phyloP scores from a whole-genome alignment of 805 yeast species.

The Saturnispora gosingensis region DNA sequence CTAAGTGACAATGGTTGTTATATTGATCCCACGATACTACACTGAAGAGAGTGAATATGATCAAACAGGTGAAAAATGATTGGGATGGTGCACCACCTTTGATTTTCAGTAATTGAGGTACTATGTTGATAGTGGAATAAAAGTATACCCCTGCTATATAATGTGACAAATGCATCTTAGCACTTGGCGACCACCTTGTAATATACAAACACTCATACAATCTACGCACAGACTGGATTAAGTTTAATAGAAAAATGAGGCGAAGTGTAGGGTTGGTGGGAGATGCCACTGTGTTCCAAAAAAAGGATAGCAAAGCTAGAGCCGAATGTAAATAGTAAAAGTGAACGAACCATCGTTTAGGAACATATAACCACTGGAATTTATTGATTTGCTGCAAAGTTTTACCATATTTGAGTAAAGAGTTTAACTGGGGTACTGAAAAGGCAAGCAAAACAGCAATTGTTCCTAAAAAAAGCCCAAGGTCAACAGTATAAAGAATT shows the following conservation, averaged over 20 bases:
- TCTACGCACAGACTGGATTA: conserved; percentile 50
- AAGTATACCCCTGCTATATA: conserved; percentile 56
- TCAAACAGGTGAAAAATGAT: background rate
- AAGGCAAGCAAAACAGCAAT: conserved; percentile 9
- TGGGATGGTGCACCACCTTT: background rate
- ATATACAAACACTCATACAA: conserved; percentile 44
- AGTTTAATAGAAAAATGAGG: conserved; percentile 14
- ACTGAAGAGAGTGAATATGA: conserved; percentile 21
- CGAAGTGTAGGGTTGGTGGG: background rate
- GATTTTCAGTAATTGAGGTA: conserved; percentile 12
- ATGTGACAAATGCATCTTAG: conserved; percentile 58
- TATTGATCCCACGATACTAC: conserved; percentile 38
- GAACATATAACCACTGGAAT: conserved; percentile 33
- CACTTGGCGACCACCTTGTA: conserved; percentile 34
- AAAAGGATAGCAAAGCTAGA: conserved; percentile 17
- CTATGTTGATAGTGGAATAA: conserved; percentile 41
- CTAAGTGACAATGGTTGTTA: conserved; percentile 40
- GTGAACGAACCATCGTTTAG: conserved; percentile 55
- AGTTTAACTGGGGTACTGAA: conserved; percentile 1
- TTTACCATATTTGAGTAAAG: conserved; percentile 16
- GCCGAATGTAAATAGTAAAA: conserved; percentile 43
- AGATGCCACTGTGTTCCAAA: background rate
- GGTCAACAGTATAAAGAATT: background rate
- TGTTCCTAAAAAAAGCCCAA: conserved; percentile 1
- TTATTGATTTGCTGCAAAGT: background rate